Base-by-base conservation (phyloP, 2,329 filamentous ascomycete species). In the Aaosphaeria arxii region DNA sequence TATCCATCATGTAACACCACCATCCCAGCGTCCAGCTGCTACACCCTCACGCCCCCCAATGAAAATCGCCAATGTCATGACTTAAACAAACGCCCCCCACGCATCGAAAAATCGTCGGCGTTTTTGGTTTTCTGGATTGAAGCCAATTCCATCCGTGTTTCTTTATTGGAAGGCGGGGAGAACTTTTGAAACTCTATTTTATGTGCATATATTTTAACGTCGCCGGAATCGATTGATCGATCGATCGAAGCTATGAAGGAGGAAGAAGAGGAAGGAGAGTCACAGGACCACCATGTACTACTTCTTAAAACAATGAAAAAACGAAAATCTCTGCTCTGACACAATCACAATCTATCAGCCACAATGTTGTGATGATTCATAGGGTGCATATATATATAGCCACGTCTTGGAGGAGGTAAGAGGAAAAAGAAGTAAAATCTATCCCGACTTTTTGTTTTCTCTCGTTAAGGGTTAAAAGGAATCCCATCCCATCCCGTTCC, bases 1-100 rank as follows among this genome's bases (percentile, higher is more conserved):
- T 24, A 62, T 55, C 55, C 51, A 43, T 60, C 58, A 44, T 66
- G 63, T 67, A 67, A 51, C 55, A 67, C 47, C 45, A 65, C 46
- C 50, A 51, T 54, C 17, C 17, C 51, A 38, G 11, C 5, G 36
- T 4, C 6, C 30, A 30, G 24, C 33, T 7, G 17, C 17, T 24
- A 24, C 17, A n/a, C n/a, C n/a, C 54, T 57, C 45, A 59, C 60
- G 61, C 60, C 58, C 57, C 57, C 17, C 17, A 24, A 24, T 24
- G 17, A 24, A 24, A 24, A 24, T 24, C 17, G 17, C 17, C 17
- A 24, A 24, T 24, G 17, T 24, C 17, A 24, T 24, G 17, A 24
- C 17, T 24, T 24, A 24, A 24, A 24, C 17, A 24, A 3, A 62
- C 59, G 64, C 65, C 17, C 2, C 17, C 17, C 17, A 24, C 17